Percentiles rank a stretch among this genome's conserved stretches.
Evolutionary conservation across 371 early-diverging fungal species (phyloP).

Genomic region (Actinomortierella ambigua): DNA sequence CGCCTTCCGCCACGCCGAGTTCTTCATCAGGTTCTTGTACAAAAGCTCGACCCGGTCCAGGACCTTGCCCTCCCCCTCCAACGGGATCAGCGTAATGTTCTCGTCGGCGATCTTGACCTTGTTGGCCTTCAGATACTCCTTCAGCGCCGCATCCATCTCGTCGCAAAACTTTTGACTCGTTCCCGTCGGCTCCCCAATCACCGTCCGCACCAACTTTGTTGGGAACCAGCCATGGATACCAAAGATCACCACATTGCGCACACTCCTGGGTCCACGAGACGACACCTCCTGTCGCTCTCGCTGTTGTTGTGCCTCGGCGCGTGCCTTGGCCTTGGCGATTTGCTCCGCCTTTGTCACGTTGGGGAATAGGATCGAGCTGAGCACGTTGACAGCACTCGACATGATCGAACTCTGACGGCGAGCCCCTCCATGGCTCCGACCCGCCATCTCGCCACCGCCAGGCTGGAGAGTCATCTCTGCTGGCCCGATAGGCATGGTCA

Average conservation of each 20-base stretch:
- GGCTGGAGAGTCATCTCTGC: too few relatives aligned
- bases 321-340: not conserved
- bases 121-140: slow-evolving; percentile 60
- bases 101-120: slow-evolving; percentile 56
- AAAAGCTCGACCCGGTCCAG: slow-evolving; percentile 80
- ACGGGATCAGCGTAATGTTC: slow-evolving; percentile 75
- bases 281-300: not conserved
- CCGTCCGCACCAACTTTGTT: slow-evolving; percentile 61
- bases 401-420: not conserved
- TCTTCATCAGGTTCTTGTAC: slow-evolving; percentile 62
- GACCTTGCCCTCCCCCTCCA: slow-evolving; percentile 91
- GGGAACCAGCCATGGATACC: slow-evolving; percentile 95
- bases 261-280: slow-evolving; percentile 16
- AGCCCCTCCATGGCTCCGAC: too few relatives aligned
- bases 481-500: slow-evolving; percentile 1
- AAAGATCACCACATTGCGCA: slow-evolving; percentile 61
- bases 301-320: not conserved
- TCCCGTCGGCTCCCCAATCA: slow-evolving; percentile 93
- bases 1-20: slow-evolving; percentile 50
- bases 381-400: slow-evolving; percentile 21
- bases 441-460: too few relatives aligned
- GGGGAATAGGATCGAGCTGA: slow-evolving; percentile 17
- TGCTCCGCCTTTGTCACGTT: not conserved
- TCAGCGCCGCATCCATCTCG: slow-evolving; percentile 75
- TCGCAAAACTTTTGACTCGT: slow-evolving; percentile 87